phyloP scores from a whole-genome alignment of 2,329 filamentous ascomycete genomes.

The Chaetomium sp. region DNA sequence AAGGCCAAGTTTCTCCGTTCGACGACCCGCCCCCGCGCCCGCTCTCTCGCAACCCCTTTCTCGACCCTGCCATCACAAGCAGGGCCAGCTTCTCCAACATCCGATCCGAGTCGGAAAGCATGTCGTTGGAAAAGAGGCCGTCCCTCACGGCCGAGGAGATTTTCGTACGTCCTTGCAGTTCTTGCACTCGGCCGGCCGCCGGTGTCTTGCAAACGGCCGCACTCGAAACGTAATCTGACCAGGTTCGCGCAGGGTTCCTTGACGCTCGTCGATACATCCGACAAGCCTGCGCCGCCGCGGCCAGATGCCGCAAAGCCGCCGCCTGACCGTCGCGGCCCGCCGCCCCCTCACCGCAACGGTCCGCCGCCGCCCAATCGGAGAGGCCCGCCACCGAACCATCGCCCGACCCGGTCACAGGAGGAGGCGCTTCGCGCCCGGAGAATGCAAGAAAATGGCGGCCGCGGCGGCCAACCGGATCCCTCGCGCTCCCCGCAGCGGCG shows the following conservation, averaged over 20 bases:
- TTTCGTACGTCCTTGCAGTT: slow-evolving; percentile 66
- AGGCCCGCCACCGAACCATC: slow-evolving; percentile 54
- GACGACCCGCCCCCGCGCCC: slow-evolving; percentile 63
- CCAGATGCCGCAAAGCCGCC: slow-evolving; percentile 36
- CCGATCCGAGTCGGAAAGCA: slow-evolving; percentile 49
- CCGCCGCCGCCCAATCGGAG: slow-evolving; percentile 50
- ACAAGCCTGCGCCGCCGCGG: slow-evolving; percentile 31
- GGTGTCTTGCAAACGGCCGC: slow-evolving; percentile 12
- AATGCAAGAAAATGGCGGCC: slow-evolving; percentile 42
- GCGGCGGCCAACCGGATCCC: slow-evolving; percentile 40
- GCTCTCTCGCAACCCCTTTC: slow-evolving; percentile 74
- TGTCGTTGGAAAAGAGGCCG: slow-evolving; percentile 52
- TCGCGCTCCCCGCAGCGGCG: slow-evolving; percentile 39
- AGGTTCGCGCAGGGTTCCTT: slow-evolving; percentile 71
- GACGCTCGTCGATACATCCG: slow-evolving; percentile 61
- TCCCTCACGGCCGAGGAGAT: slow-evolving; percentile 67
- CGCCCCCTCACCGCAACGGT: slow-evolving; percentile 51
- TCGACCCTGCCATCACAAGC: slow-evolving; percentile 54
- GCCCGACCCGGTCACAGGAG: slow-evolving; percentile 67
- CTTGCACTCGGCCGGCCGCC: neutral
- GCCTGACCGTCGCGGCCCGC: slow-evolving; percentile 45
- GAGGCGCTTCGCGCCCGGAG: slow-evolving; percentile 59
- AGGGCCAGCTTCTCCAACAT: slow-evolving; percentile 40
- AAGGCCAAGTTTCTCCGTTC: slow-evolving; percentile 55
- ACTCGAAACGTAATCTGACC: slow-evolving; percentile 36